Base-by-base conservation (phyloP, 345 rosid genomes). In the Salix brachista region DNA sequence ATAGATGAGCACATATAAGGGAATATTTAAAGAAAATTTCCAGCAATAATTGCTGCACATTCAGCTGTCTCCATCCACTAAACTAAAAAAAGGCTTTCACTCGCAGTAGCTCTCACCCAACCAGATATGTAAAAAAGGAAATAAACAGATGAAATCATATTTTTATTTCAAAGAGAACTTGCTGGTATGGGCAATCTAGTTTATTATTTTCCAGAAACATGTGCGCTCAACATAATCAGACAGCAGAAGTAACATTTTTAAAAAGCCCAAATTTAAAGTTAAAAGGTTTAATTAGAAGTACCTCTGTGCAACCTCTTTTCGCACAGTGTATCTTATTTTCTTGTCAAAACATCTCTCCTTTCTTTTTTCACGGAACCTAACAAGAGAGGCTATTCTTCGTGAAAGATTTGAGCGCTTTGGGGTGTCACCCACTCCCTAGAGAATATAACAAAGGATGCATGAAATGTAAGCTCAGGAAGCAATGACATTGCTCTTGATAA, bases 301-400 rank as follows among this genome's bases (percentile, higher is more conserved):
- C 94, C 94, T 89, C 75, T 89, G 91, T 28, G 95, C 95, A 72
- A 91, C 95, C 85, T 91, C 92, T 82, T 88, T 89, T 44, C 95
- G 86, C 69, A 91, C 88, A 1, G 88, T 85, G 77, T 91, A 91
- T 75, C 95, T 82, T 82, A 91, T 89, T 84, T 89, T 91, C 87
- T 91, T 91, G 81, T 89, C 95, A 81, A 91, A 91, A 80, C 92
- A 89, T 83, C 95, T 84, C 85, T 89, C 95, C 86, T 91, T 91
- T 28, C 92, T 81, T 75, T 91, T 91, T 79, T 91, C 91, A 34
- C 95, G 86, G 62, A 91, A 91, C 83, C 95, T 91, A 78, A 89
- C 89, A 69, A 91, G 83, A 28, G 95, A 91, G 67, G 95, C 95
- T 84, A 88, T 84, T 81, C 95, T 83, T 80, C 87, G 80, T 30